Conservation (phyloP, 768 basidiomycete species). For the Chiua virens region DNA sequence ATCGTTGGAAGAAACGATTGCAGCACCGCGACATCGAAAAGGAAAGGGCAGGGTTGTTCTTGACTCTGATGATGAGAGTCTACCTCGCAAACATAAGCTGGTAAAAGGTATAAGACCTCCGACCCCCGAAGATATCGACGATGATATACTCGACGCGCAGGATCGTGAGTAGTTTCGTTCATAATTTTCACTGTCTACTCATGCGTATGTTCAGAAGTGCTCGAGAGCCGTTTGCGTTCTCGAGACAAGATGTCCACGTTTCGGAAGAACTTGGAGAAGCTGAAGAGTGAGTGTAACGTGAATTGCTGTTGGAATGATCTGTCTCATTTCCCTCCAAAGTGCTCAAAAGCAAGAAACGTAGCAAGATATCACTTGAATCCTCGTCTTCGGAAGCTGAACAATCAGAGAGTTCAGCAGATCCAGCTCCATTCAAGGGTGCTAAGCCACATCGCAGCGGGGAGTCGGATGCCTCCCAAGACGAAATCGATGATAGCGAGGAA, state of each 20-base stretch:
- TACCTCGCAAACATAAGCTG: constrained; percentile 40
- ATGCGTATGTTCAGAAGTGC: constrained; percentile 46
- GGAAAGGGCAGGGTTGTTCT: constrained; percentile 19
- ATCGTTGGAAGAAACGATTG: constrained; percentile 18
- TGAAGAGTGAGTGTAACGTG: constrained; percentile 50
- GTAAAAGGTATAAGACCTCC: constrained; percentile 44
- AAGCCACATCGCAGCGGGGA: constrained; percentile 38
- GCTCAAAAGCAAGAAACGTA: constrained; percentile 44
- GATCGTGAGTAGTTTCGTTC: constrained; percentile 43
- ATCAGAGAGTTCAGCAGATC: constrained; percentile 21
- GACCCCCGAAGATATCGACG: constrained; percentile 43
- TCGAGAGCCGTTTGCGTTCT: constrained; percentile 61
- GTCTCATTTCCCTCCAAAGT: constrained; percentile 9
- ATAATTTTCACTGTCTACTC: neutral
- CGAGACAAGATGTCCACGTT: constrained; percentile 60
- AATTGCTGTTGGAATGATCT: neutral
- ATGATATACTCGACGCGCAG: constrained; percentile 44
- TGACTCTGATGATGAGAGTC: constrained; percentile 38
- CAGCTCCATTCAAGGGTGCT: constrained; percentile 47
- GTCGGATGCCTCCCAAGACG: constrained; percentile 38
- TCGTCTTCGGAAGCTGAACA: constrained; percentile 34
- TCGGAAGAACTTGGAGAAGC: constrained; percentile 61
- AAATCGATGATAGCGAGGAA: constrained; percentile 23
- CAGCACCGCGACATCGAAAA: constrained; percentile 19
- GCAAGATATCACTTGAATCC: constrained; percentile 31